Percentiles rank a stretch among this genome's conserved stretches.
Evolutionary conservation across 2,329 filamentous ascomycete genomes (phyloP).

Genomic region (Penicillium sclerotigenum): DNA sequence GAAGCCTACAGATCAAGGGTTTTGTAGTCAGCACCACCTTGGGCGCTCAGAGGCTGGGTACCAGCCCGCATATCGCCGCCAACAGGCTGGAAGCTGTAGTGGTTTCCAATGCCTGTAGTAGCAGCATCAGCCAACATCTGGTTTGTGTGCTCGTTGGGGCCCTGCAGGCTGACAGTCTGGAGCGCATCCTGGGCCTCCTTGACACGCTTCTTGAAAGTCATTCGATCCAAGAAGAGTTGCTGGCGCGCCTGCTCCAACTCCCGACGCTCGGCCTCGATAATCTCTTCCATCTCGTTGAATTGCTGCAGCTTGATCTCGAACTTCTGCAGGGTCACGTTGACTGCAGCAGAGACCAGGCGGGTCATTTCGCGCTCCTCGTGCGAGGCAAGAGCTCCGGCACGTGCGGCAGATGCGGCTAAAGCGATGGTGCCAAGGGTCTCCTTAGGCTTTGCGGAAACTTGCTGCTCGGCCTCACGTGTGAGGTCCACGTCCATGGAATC

Average conservation of each 20-base stretch:
- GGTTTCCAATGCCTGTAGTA: constrained; percentile 37
- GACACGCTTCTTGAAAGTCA: constrained; percentile 85
- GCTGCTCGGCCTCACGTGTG: constrained; percentile 30
- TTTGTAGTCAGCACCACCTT: constrained; percentile 42
- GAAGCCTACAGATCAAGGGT: constrained; percentile 40
- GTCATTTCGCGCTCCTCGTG: constrained; percentile 98
- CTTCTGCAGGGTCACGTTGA: constrained; percentile 93
- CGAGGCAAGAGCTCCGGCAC: constrained; percentile 82
- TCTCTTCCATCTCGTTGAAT: constrained; percentile 92
- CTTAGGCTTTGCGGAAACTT: constrained; percentile 42
- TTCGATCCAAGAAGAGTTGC: constrained; percentile 86
- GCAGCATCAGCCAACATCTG: constrained; percentile 36
- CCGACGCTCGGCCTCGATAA: constrained; percentile 85
- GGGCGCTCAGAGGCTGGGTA: constrained; percentile 41
- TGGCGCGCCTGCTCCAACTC: constrained; percentile 90
- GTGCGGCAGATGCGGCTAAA: constrained; percentile 79
- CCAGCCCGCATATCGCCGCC: constrained; percentile 30
- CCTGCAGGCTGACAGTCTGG: constrained; percentile 42
- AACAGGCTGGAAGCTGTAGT: constrained; percentile 41
- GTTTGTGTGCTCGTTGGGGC: constrained; percentile 41
- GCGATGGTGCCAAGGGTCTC: constrained; percentile 66
- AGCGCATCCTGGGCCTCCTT: constrained; percentile 76
- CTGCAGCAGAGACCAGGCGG: constrained; percentile 82
- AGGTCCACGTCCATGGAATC: constrained; percentile 59
- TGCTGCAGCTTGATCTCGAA: constrained; percentile 93